A percentile compares a stretch with the other conserved stretches of the same genome.
Evolutionary conservation across 2,329 filamentous ascomycete genomes (phyloP).

Genomic region (Fusarium sambucinum): DNA sequence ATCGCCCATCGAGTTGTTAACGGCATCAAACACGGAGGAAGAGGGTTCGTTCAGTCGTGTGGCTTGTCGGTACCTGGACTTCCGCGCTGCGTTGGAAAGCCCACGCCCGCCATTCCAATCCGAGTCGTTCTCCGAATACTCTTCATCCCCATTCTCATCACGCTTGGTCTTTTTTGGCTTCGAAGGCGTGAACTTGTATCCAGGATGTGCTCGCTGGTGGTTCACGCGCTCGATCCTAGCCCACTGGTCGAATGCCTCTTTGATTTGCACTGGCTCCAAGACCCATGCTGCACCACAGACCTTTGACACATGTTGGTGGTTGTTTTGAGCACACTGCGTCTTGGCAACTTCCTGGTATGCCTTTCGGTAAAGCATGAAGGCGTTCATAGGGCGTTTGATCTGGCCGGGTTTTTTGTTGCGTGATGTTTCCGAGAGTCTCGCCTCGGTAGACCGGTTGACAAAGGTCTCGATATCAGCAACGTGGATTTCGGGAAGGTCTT

Average conservation of each 20-base stretch:
- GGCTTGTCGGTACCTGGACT: conserved; percentile 25
- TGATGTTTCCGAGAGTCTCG: conserved; percentile 74
- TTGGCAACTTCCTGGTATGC: conserved; percentile 91
- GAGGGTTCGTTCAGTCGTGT: conserved; percentile 38
- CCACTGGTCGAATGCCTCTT: conserved; percentile 80
- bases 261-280: conserved; percentile 78
- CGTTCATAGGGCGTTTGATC: conserved; percentile 94
- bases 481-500: conserved; percentile 69
- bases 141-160: conserved; percentile 47
- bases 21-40: conserved; percentile 30
- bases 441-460: conserved; percentile 77
- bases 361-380: conserved; percentile 97
- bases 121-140: conserved; percentile 40
- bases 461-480: conserved; percentile 84
- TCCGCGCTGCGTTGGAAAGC: conserved; percentile 14
- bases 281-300: conserved; percentile 91
- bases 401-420: conserved; percentile 77
- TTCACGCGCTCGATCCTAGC: conserved; percentile 85
- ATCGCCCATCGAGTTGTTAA: conserved; percentile 11
- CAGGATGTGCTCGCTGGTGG: conserved; percentile 85
- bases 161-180: conserved; percentile 66
- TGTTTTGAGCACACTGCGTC: conserved; percentile 82
- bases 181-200: conserved; percentile 93
- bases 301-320: conserved; percentile 91
- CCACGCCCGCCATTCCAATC: conserved; percentile 38